Evolutionary conservation across 2,329 filamentous ascomycete genomes (phyloP).

Genomic region (Myriosclerotinia curreyana): DNA sequence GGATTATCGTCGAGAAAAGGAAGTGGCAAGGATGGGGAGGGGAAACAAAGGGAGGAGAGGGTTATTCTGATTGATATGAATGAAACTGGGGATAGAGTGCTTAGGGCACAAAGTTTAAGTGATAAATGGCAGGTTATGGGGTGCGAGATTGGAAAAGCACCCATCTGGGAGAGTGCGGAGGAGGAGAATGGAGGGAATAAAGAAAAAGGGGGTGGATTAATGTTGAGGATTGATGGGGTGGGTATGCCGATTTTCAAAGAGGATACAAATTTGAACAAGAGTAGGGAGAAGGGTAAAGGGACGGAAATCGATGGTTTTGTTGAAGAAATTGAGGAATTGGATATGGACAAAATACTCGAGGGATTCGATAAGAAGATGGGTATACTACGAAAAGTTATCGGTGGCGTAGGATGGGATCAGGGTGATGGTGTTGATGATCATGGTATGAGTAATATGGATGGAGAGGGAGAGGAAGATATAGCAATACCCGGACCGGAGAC

Average conservation of each 20-base stretch:
- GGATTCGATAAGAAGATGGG: conserved; percentile 58
- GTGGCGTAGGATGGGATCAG: conserved; percentile 29
- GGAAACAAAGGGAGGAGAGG: conserved; percentile 38
- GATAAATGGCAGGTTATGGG: conserved; percentile 67
- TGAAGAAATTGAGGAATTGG: conserved; percentile 41
- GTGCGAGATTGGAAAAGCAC: conserved; percentile 54
- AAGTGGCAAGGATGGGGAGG: conserved; percentile 10
- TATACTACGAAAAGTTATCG: conserved; percentile 52
- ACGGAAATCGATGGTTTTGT: conserved; percentile 17
- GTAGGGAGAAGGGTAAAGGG: conserved; percentile 15
- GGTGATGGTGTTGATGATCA: conserved; percentile 12
- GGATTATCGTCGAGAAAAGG: conserved; percentile 3
- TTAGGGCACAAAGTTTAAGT: conserved; percentile 68
- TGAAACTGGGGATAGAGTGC: conserved; percentile 52
- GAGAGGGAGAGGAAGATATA: conserved; percentile 18
- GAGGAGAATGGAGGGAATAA: conserved; percentile 29
- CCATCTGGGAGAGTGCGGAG: conserved; percentile 56
- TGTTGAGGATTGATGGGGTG: conserved; percentile 61
- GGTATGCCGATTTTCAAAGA: conserved; percentile 27
- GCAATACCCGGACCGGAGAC: background rate
- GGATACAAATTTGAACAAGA: conserved; percentile 15
- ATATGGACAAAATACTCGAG: conserved; percentile 51
- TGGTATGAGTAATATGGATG: background rate
- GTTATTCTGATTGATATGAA: conserved; percentile 56
- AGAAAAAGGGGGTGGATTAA: conserved; percentile 42